These are phyloP conservation scores for Diplodia scrobiculata DNA, from an alignment of 2,329 filamentous ascomycete genomes.

Conservation along the genomic window DNA sequence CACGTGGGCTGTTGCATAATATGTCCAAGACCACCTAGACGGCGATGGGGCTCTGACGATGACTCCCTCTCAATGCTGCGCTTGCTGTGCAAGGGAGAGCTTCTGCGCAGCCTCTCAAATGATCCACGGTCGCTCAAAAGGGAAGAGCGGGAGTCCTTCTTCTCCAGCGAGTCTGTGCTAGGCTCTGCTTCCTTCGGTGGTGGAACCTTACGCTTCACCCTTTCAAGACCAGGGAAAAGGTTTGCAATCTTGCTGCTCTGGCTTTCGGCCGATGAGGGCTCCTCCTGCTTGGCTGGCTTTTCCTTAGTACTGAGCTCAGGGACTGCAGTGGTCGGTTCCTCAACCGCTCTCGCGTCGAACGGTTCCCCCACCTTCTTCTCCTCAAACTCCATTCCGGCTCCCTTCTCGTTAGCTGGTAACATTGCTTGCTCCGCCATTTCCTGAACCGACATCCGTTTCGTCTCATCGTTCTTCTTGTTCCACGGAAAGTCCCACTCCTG, in stretches of 20 bases:
- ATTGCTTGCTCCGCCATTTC: conserved; percentile 8
- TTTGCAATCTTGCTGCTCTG: conserved; percentile 28
- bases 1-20: conserved; percentile 36
- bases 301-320: neutral
- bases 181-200: conserved; percentile 38
- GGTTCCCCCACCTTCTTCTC: neutral
- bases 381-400: neutral
- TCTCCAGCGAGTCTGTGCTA: conserved; percentile 29
- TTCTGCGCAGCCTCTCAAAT: neutral
- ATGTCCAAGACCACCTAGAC: conserved; percentile 1
- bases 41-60: neutral
- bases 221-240: conserved; percentile 32
- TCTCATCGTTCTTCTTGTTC: neutral
- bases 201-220: conserved; percentile 41
- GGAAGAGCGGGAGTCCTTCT: conserved; percentile 33
- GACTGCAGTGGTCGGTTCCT: neutral
- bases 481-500: conserved; percentile 8
- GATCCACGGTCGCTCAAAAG: neutral
- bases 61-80: neutral
- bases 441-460: conserved; percentile 10
- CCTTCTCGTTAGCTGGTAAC: neutral
- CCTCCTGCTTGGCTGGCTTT: neutral
- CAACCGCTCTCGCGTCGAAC: neutral
- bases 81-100: conserved; percentile 3
- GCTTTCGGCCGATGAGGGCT: neutral